Evolutionary conservation across 345 rosid genomes (phyloP), one percentile per base, ranked within the genome.

Genomic region (Adansonia digitata): DNA sequence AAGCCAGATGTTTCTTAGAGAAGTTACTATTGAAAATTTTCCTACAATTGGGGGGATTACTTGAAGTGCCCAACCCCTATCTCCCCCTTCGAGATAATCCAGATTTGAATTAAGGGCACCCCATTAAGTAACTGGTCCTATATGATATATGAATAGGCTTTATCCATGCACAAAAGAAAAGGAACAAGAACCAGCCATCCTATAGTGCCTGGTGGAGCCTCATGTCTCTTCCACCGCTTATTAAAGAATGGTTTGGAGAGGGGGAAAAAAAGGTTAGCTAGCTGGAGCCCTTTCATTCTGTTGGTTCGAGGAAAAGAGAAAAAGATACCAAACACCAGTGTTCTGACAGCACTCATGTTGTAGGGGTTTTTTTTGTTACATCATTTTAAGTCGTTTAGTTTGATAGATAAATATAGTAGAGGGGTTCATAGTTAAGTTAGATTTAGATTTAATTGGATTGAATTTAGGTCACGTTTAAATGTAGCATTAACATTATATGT

Each of bases 121-220:
- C 61, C 31, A 55, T 22, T 55, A 24, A 22, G 31, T 18, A 7
- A 8, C 68, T 7, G 69, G 69, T 37, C 48, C 48, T n/a, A n/a
- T n/a, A n/a, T n/a, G n/a, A n/a, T n/a, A 7, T 34, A n/a, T 64
- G 69, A 64, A 64, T 64, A 37, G 69, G 45, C 69, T 64, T 64
- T 34, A 7, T 55, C 31, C 61, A 35, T 34, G 69, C 69, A 37
- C 45, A 63, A 63, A 63, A 37, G 69, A n/a, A 10, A 18, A 63
- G 2, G 14, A 35, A 35, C 15, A 63, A 63, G 24, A 34, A 63
- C 26, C 69, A 17, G 13, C 46, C 46, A 31, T 35, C 66, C 65
- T 63, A 37, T 63, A n/a, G 46, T 63, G 69, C 26, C 69, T 37
- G 37, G 45, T 63, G 69, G 69, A 63, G 69, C 69, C 69, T 63